Evolutionary conservation across 129 eudicot species (phyloP), one percentile per base, ranked within the genome.

Genomic region (Heracleum sosnowskyi): DNA sequence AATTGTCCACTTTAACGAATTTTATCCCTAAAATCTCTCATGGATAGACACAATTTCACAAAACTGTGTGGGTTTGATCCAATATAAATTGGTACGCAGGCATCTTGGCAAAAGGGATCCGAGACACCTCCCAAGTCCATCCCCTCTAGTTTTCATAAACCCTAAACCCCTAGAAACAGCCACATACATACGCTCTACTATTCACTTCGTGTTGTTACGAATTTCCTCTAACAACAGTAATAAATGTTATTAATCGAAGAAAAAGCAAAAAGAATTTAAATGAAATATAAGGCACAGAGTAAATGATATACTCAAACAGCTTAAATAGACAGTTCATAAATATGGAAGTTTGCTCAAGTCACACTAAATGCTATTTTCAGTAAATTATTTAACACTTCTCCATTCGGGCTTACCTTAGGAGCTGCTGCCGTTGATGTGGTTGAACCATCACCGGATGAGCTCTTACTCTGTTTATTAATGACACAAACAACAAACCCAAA

Each of bases 401-500:
- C 33, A 5, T 60, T 44, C 77, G 20, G 41, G 7, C 72, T 28
- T 81, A 92, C 97, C 92, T 87, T 87, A 7, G 79, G 37, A 37
- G 84, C 68, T 73, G 93, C 85, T 76, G 92, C 89, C 57, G 84
- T 40, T 78, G 96, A 82, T 47, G 95, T 68, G 29, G 90, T 79
- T 79, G 96, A 90, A 72, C 90, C 85, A 81, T 82, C 92, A 26
- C 93, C 89, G 16, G 93, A 22, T 15, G 98, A 62, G 69, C 84
- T 82, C 81, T 93, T 93, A 82, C 39, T 88, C 98, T 90, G 62
- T 66, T 74, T 42, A 35, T 31, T 71, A 29, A 33, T 17, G 68
- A 39, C 66, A 79, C 51, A 78, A 42, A 41, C 4, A 44, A 42
- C 12, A 42, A 26, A 73, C 11, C 37, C 35, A 44, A 73, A 73